Evolutionary conservation across 176 grass and related monocot species (phyloP).

Genomic region (Zea mays): DNA sequence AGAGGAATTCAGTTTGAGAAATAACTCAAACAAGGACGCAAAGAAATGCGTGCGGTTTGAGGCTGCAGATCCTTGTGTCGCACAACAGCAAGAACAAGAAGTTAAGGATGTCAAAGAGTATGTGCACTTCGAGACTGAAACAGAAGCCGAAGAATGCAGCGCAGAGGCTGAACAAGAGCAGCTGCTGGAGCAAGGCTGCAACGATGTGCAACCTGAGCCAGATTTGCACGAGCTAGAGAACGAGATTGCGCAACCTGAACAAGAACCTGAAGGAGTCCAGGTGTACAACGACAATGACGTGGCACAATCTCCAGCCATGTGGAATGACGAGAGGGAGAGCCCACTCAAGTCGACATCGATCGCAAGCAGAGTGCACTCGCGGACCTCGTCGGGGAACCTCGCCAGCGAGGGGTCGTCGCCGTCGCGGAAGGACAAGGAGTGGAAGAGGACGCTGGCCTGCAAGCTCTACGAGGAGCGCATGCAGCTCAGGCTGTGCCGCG

Average conservation of each 20-base stretch:
- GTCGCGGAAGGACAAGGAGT: constrained; percentile 60
- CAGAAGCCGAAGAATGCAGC: not conserved
- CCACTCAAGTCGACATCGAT: constrained; percentile 47
- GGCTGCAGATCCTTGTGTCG: not conserved
- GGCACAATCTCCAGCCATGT: constrained; percentile 16
- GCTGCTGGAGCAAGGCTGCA: not conserved
- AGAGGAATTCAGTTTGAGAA: constrained; percentile 21
- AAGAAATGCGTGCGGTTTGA: constrained; percentile 19
- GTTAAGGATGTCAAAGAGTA: constrained; percentile 40
- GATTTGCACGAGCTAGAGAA: not conserved
- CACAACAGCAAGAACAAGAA: not conserved
- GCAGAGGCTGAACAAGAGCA: not conserved
- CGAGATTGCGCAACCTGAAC: not conserved
- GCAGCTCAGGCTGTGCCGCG: constrained; percentile 57
- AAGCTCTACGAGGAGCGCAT: constrained; percentile 93
- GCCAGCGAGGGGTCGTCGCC: constrained; percentile 58
- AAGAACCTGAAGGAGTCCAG: constrained; percentile 8
- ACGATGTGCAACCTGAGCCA: not conserved
- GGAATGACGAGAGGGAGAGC: constrained; percentile 30
- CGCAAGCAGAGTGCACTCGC: constrained; percentile 42
- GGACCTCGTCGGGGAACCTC: constrained; percentile 48
- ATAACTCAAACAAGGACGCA: not conserved
- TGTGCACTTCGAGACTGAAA: not conserved
- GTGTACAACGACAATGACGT: not conserved
- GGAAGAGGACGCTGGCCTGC: constrained; percentile 92